Base-by-base conservation (phyloP, 1,139 yeast genomes). In the Geotrichum candidum region DNA sequence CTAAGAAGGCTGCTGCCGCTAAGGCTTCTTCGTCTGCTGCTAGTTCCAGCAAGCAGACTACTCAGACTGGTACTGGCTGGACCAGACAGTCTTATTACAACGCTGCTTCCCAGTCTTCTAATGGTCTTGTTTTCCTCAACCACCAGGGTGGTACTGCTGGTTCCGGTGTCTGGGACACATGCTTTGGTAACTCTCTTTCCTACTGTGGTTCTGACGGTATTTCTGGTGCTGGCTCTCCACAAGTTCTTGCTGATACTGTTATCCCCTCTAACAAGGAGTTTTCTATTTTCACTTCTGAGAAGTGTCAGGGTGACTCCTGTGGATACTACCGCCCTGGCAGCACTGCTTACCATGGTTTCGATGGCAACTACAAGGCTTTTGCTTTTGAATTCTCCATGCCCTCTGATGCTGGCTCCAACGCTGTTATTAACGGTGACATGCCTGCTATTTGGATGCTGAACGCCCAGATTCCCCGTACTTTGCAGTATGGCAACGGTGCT, bases 401-500 rank as follows among this genome's bases (percentile, higher is more conserved):
- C 59, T 76, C 80, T 61, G 96, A 88, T 68, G 66, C 77, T 54
- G 71, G 78, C 25, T 15, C 61, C 18, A 9, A 51, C 25, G 74
- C 73, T 59, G 68, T 75, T 38, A 68, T 71, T 58, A 82, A 85
- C 72, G 83, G 82, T 72, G 92, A 92, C 74, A 90, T 91, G 97
- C 97, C 98, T 62, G 97, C 97, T 53, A 85, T 92, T 71, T 92
- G 97, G 99, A 80, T 92, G 72, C 83, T 92, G 73, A 92, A 92
- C 73, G 96, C 97, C 54, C 87, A 89, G 76, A 89, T 92, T 70
- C 97, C 98, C 72, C 86, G 98, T 79, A 92, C 97, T 62, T 76
- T 88, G 65, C 97, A 94, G 78, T 94, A 92, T 73, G 95, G 95
- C 73, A 80, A 79, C 63, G 77, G 85, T 62, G 77, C 80, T 13